Base-by-base conservation (phyloP, 352 stramenopile genomes). In the Phytophthora sp. region DNA sequence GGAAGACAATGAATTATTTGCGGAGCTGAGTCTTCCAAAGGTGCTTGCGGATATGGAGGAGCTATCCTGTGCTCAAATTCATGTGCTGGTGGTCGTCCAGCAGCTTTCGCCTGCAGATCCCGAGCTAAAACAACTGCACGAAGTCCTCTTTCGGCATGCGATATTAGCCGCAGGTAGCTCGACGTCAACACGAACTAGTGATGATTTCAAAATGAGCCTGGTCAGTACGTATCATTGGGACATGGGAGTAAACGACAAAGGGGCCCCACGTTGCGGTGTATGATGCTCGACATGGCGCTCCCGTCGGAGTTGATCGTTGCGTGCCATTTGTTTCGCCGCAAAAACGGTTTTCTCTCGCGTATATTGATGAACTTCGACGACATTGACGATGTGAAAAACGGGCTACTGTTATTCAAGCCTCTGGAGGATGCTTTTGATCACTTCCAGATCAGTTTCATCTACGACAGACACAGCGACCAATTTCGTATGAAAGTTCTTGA, bases 311-410 rank as follows among this genome's bases (percentile, higher is more conserved):
- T 67, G 59, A 51, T 62, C 17, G 43, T 62, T 13, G 59, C 59
- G 24, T 54, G 34, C 41, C 42, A 66, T 53, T 59, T 60, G 30
- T 59, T 66, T 59, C 48, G 26, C 41, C 58, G 20, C 4, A 61
- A 31, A 26, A 68, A 68, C 8, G 42, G n/a, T 34, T 37, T 38
- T 4, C 13, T 67, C 26, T 44, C 15, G 32, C 15, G 26, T 24
- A 20, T 39, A 0, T 18, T 62, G 32, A 62, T 62, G 50, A n/a
- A 43, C 23, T 62, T 68, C 35, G 42, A 12, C n/a, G 1, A 20
- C 51, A 54, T 62, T 42, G 35, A 68, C 32, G 51, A 68, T 54
- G 50, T 68, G 51, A 56, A 30, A 38, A 73, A 73, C 57, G 63
- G 56, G 26, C 28, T 72, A 57, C 34, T 70, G 30, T 26, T 65